Evolutionary conservation across 371 early-diverging fungal species (phyloP), one percentile per base, ranked within the genome.

Genomic region (Zychaea mexicana): DNA sequence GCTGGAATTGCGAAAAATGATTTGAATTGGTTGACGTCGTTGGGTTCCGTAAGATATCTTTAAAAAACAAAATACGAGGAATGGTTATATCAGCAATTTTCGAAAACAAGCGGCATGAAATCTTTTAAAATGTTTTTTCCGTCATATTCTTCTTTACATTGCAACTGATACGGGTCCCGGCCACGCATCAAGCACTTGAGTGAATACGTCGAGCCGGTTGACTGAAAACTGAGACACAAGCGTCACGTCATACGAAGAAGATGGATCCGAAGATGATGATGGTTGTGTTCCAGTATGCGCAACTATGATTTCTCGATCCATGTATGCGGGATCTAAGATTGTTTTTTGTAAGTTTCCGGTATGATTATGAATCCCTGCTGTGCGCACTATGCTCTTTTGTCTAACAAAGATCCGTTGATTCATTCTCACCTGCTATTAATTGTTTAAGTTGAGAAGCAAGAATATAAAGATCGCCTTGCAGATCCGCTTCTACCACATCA

Each of bases 151-250:
- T n/a, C 30, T 79, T 68, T 82, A 87, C 88, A 87, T 78, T 26
- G 83, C 79, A 45, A 77, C 69, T 4, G 87, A 80, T 8, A 86
- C 77, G 3, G 88, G 88, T 2, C 88, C 87, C 15, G 53, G 53
- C 88, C 88, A 88, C 19, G 59, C 69, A 10, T 69, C 61, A 10
- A 83, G 73, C 1, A 82, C 84, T 17, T 76, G 68, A 46, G 79
- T 72, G 66, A 88, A 88, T 12, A 76, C 67, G 13, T 75, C 73
- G 17, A 88, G 68, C 33, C 87, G 77, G 64, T 87, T 86, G 27
- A 84, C 84, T 15, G 87, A 82, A 54, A 86, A 87, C 61, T 88
- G 88, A 3, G 84, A 76, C 21, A 88, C 71, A 62, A 88, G 67
- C 0, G 85, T 77, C 8, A 85, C 76, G 61, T 81, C 84, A 19